Conservation (phyloP, 176 grass and related monocot species). For the Saccharum spontaneum region DNA sequence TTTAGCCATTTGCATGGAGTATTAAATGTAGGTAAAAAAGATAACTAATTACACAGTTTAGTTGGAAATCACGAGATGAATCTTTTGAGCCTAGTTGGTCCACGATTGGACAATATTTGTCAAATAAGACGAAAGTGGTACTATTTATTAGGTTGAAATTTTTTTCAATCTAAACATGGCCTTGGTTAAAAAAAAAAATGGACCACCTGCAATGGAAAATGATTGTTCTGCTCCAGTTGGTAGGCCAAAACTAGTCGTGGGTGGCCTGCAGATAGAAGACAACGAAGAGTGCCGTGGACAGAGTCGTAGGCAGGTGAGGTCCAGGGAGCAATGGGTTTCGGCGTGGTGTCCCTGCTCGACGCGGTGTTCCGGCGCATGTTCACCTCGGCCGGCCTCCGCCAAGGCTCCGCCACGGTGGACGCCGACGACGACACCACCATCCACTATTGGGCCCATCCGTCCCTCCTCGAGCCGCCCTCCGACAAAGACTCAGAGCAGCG, state of each 20-base stretch:
- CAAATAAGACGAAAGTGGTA: no score
- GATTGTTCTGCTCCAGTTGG: not conserved
- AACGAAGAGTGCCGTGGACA: not conserved
- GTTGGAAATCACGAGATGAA: no score
- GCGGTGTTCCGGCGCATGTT: slow-evolving; percentile 60
- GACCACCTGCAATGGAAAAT: no score
- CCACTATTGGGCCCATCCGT: slow-evolving; percentile 66
- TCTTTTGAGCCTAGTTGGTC: no score
- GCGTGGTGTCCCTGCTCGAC: slow-evolving; percentile 58
- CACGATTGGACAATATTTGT: no score
- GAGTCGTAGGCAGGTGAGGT: not conserved
- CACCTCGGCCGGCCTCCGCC: slow-evolving; percentile 58
- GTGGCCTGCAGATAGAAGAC: not conserved
- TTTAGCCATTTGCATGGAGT: no score
- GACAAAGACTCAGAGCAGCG: not conserved
- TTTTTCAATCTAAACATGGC: no score
- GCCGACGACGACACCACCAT: slow-evolving; percentile 53
- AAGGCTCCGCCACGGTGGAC: slow-evolving; percentile 37
- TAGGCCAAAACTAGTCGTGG: not conserved
- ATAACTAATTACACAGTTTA: no score
- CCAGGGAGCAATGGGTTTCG: slow-evolving; percentile 53
- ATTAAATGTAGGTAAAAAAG: no score
- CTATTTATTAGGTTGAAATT: no score
- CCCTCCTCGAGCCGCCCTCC: slow-evolving; percentile 31
- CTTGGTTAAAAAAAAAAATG: no score